A percentile compares a stretch with the other conserved stretches of the same genome.
Evolutionary conservation across 2,329 filamentous ascomycete species (phyloP).

Genomic region (Ilyonectria robusta): DNA sequence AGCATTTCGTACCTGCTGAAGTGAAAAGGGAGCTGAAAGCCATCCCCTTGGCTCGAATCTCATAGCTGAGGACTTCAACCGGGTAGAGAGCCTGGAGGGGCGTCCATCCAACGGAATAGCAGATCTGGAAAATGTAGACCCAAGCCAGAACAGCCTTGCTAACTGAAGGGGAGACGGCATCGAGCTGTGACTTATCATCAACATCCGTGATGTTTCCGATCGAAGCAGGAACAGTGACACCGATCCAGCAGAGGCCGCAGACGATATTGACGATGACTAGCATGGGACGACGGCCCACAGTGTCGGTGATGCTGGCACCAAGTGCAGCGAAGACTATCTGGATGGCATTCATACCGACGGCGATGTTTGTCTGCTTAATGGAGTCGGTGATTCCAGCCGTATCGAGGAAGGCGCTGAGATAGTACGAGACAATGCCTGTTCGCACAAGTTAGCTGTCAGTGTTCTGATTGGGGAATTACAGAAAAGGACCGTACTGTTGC

Average conservation of each 20-base stretch:
- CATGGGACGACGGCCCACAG: constrained; percentile 65
- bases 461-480: neutral
- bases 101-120: constrained; percentile 60
- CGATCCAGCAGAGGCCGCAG: constrained; percentile 64
- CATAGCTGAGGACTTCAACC: constrained; percentile 67
- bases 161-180: constrained; percentile 49
- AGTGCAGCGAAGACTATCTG: constrained; percentile 63
- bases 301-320: constrained; percentile 64
- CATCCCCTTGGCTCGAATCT: constrained; percentile 70
- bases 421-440: constrained; percentile 60
- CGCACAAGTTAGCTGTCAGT: neutral
- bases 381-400: constrained; percentile 62
- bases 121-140: constrained; percentile 51
- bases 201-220: constrained; percentile 51
- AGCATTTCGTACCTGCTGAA: constrained; percentile 52
- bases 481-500: constrained; percentile 45
- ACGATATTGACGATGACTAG: constrained; percentile 62
- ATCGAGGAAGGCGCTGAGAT: constrained; percentile 63
- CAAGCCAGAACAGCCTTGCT: constrained; percentile 63
- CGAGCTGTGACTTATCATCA: constrained; percentile 43
- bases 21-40: constrained; percentile 62
- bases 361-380: constrained; percentile 61
- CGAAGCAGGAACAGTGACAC: constrained; percentile 61
- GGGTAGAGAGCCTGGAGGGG: constrained; percentile 62
- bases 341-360: constrained; percentile 63